These are phyloP conservation scores for Daldinia sp. DNA, from an alignment of 2,329 filamentous ascomycete species.

Conservation along the genomic window DNA sequence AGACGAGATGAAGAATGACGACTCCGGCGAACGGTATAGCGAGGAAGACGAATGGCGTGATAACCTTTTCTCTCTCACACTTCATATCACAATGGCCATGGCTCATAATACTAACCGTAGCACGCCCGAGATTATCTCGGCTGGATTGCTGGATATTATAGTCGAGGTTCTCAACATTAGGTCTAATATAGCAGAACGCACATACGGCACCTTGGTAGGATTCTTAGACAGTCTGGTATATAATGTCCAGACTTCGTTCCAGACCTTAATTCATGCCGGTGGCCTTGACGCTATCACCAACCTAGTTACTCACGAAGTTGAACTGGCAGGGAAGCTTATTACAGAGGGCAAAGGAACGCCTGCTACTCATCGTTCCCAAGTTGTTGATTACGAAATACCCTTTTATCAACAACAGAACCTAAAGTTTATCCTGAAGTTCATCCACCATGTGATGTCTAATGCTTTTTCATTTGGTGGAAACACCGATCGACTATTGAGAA, in stretches of 20 bases:
- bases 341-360: constrained; percentile 77
- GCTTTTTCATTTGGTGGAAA: constrained; percentile 77
- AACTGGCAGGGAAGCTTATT: constrained; percentile 75
- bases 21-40: constrained; percentile 69
- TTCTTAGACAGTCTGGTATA: constrained; percentile 93
- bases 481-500: constrained; percentile 89
- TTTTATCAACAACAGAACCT: constrained; percentile 94
- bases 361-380: constrained; percentile 77
- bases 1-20: constrained; percentile 76
- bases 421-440: constrained; percentile 94
- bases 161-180: constrained; percentile 89
- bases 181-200: constrained; percentile 83
- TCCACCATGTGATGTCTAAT: constrained; percentile 93
- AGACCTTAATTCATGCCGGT: constrained; percentile 81
- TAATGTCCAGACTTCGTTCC: constrained; percentile 85
- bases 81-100: constrained; percentile 81
- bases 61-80: constrained; percentile 86
- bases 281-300: constrained; percentile 93
- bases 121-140: constrained; percentile 80
- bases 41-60: constrained; percentile 90
- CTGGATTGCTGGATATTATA: constrained; percentile 89
- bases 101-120: constrained; percentile 56
- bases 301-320: constrained; percentile 83
- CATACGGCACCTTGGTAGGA: constrained; percentile 84
- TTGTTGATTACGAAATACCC: constrained; percentile 92